phyloP scores from a whole-genome alignment of 2,329 filamentous ascomycete species.

The Paecilomyces niveus region DNA sequence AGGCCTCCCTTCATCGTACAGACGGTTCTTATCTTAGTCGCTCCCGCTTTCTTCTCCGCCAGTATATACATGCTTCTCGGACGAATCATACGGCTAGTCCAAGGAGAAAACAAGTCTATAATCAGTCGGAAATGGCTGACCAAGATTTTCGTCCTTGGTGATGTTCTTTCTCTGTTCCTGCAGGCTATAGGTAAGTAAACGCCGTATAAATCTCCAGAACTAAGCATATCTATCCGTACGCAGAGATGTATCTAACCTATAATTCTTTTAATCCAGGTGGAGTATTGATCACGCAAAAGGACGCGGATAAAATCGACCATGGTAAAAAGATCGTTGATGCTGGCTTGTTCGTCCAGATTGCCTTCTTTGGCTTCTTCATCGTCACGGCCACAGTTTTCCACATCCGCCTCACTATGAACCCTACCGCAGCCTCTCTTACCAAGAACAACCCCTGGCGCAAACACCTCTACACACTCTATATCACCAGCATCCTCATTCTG shows the following conservation, averaged over 20 bases:
- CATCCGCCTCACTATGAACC: slow-evolving; percentile 23
- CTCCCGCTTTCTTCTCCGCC: slow-evolving; percentile 42
- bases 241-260: background rate
- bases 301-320: background rate
- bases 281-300: background rate
- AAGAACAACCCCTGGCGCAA: slow-evolving; percentile 18
- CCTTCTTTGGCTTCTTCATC: slow-evolving; percentile 50
- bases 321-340: slow-evolving; percentile 40
- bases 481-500: slow-evolving; percentile 11
- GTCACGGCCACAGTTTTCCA: slow-evolving; percentile 43
- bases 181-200: slow-evolving; percentile 19
- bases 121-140: slow-evolving; percentile 39
- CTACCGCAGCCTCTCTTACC: slow-evolving; percentile 14
- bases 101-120: slow-evolving; percentile 35
- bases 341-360: slow-evolving; percentile 50
- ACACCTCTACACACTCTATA: slow-evolving; percentile 21
- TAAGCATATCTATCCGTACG: too few relatives aligned
- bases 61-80: slow-evolving; percentile 42
- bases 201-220: background rate
- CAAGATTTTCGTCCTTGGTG: slow-evolving; percentile 40
- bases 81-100: slow-evolving; percentile 33
- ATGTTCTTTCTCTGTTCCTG: slow-evolving; percentile 41
- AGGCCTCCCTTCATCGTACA: slow-evolving; percentile 37
- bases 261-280: background rate
- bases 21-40: slow-evolving; percentile 37